phyloP scores from a whole-genome alignment of 2,329 filamentous ascomycete genomes.

The Hypomyces rosellus region DNA sequence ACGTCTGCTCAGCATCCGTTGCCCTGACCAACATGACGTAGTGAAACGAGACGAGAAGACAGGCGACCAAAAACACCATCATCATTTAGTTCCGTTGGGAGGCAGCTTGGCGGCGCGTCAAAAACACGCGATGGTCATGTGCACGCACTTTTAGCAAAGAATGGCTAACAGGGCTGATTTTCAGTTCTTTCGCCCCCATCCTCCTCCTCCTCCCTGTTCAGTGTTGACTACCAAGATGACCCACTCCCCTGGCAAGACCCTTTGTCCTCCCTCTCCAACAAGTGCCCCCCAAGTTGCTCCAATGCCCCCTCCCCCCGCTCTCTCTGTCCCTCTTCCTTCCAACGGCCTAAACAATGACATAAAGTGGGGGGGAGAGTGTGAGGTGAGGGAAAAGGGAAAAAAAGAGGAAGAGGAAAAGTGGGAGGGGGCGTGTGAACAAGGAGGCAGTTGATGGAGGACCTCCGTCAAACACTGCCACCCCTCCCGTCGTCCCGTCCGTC shows the following conservation, averaged over 20 bases:
- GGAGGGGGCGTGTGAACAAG: not conserved
- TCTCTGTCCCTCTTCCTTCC: not conserved
- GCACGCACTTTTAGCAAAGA: not conserved
- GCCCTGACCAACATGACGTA: not conserved
- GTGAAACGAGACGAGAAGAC: not conserved
- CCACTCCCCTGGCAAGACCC: not conserved
- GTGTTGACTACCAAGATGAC: no score
- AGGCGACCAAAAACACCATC: not conserved
- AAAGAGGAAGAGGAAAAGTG: not conserved
- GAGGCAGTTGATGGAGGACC: not conserved
- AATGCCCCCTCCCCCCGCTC: no score
- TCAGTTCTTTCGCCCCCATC: no score
- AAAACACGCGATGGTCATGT: conserved; percentile 1
- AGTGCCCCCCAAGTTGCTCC: not conserved
- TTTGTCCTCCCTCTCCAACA: not conserved
- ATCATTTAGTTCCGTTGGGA: not conserved
- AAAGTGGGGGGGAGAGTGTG: not conserved
- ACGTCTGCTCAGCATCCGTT: no score
- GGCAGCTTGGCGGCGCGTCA: not conserved
- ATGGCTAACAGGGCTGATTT: conserved; percentile 1
- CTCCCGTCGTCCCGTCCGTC: conserved; percentile 1
- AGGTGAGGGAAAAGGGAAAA: not conserved
- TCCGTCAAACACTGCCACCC: not conserved
- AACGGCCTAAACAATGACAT: no score
- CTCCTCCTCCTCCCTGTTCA: no score